Conservation (phyloP, 257 asterid genomes). For the Solanum virginianum region DNA sequence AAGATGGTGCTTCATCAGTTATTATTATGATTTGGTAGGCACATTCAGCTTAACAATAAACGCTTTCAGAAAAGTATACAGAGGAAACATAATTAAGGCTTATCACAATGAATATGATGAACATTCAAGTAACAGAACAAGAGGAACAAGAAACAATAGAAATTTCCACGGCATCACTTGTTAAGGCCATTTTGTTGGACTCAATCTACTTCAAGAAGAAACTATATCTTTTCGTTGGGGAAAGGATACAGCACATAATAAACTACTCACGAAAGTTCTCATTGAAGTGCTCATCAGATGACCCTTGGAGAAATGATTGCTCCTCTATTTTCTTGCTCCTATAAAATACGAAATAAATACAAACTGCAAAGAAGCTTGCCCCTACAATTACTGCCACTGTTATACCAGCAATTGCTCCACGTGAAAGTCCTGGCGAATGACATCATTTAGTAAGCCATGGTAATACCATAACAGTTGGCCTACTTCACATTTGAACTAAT, state of each 20-base stretch:
- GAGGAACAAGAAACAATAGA: neutral
- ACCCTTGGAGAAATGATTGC: constrained; percentile 11
- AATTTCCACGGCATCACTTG: neutral
- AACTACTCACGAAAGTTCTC: neutral
- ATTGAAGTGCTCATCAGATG: constrained; percentile 9
- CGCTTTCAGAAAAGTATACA: neutral
- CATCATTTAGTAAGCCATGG: neutral
- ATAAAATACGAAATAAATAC: constrained; percentile 34
- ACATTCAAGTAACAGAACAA: neutral
- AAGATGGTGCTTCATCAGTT: neutral
- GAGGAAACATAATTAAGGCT: neutral
- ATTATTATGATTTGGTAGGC: neutral
- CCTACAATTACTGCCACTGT: constrained; percentile 43
- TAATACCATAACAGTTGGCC: neutral
- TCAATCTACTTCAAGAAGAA: neutral
- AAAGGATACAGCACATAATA: neutral
- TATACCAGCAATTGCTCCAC: constrained; percentile 67
- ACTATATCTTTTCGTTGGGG: neutral
- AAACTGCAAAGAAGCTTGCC: constrained; percentile 24
- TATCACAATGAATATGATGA: constrained; percentile 22
- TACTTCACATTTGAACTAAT: neutral
- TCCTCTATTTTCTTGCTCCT: constrained; percentile 20
- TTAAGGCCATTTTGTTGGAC: neutral
- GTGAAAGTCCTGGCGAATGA: constrained; percentile 44
- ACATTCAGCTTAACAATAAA: neutral